A percentile compares a stretch with the other conserved stretches of the same genome.
Conservation (phyloP, 257 asterid genomes). For the Eustoma russellianum region DNA sequence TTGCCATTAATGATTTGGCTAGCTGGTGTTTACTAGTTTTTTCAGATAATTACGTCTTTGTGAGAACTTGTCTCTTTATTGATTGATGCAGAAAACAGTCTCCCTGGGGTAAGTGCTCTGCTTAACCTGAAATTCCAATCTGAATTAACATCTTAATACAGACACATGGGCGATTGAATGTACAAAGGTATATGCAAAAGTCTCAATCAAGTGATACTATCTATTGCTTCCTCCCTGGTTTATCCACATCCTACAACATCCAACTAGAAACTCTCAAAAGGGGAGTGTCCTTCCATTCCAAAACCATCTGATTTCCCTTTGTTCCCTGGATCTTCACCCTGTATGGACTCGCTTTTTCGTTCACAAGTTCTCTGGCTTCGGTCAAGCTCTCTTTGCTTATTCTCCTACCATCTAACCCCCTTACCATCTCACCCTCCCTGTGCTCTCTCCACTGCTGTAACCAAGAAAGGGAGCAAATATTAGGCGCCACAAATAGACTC, state of each 20-base stretch:
- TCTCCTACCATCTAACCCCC: constrained; percentile 21
- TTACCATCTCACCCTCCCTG: constrained; percentile 1
- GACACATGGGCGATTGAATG: too few relatives aligned
- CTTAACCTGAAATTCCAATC: too few relatives aligned
- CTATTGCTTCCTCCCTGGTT: too few relatives aligned
- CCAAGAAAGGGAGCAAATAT: constrained; percentile 41
- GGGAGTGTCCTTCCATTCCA: constrained; percentile 52
- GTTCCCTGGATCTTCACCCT: constrained; percentile 23
- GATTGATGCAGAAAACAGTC: too few relatives aligned
- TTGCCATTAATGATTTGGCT: too few relatives aligned
- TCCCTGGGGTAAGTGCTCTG: too few relatives aligned
- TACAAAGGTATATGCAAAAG: too few relatives aligned
- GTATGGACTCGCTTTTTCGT: constrained; percentile 29
- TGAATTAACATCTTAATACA: too few relatives aligned
- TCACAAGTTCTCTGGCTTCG: constrained; percentile 51
- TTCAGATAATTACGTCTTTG: too few relatives aligned
- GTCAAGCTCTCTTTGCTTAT: constrained; percentile 36
- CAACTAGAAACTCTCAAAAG: constrained; percentile 60
- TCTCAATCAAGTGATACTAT: too few relatives aligned
- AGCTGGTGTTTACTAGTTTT: too few relatives aligned
- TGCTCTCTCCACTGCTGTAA: constrained; percentile 32
- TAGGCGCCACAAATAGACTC: constrained; percentile 45
- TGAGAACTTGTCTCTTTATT: too few relatives aligned
- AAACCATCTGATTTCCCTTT: constrained; percentile 39
- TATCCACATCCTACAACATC: constrained; percentile 11